Evolutionary conservation across 805 yeast genomes (phyloP).

Genomic region (Yamadazyma nakazawae): DNA sequence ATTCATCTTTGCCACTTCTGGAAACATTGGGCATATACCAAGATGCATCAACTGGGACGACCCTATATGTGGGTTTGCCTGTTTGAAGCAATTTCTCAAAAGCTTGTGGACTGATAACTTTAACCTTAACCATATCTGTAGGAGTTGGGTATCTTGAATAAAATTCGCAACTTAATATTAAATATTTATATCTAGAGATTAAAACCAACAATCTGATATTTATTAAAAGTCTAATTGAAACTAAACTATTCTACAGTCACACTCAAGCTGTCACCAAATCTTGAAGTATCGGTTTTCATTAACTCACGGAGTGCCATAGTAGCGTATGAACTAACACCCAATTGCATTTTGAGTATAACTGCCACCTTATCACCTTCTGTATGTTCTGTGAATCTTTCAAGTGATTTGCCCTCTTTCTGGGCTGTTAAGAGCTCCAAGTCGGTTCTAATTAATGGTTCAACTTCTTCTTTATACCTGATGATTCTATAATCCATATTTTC

Average conservation of each 20-base stretch:
- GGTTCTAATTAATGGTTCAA: conserved; percentile 72
- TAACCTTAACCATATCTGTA: conserved; percentile 6
- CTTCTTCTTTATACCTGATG: conserved; percentile 54
- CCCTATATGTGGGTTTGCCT: conserved; percentile 17
- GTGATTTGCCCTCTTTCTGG: conserved; percentile 22
- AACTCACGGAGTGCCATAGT: conserved; percentile 96
- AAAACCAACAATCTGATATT: no score
- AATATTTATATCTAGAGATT: no score
- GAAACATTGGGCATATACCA: conserved; percentile 88
- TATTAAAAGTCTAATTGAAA: neutral
- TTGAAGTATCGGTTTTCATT: conserved; percentile 70
- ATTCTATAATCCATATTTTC: conserved; percentile 57
- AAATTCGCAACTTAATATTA: neutral
- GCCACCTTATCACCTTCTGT: conserved; percentile 54
- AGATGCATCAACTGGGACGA: conserved; percentile 76
- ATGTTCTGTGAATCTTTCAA: conserved; percentile 20
- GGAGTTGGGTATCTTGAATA: neutral
- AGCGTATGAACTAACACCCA: conserved; percentile 89
- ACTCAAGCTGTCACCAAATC: conserved; percentile 22
- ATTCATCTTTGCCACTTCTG: conserved; percentile 57
- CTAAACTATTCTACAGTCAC: conserved; percentile 6
- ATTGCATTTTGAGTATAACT: conserved; percentile 67
- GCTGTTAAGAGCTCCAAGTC: conserved; percentile 53
- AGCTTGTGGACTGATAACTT: conserved; percentile 5
- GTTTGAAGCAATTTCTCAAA: conserved; percentile 13